Conservation (phyloP, 1,139 yeast genomes). For the Protomyces gravidus region DNA sequence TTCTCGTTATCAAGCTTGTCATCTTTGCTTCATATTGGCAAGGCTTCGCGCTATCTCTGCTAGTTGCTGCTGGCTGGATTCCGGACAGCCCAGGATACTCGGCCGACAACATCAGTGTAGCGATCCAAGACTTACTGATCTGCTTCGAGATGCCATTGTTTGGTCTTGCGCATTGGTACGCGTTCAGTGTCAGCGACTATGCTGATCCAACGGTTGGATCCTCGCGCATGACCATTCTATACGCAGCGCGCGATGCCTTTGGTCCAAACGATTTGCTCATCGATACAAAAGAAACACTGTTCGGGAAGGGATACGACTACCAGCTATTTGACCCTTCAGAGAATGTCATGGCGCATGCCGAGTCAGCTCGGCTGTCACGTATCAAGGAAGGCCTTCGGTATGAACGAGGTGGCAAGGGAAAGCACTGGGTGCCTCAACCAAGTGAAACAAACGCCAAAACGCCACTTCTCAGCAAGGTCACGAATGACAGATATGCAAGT, state of each 20-base stretch:
- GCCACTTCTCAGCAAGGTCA: slow-evolving; percentile 5
- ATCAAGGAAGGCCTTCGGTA: slow-evolving; percentile 81
- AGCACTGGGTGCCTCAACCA: slow-evolving; percentile 70
- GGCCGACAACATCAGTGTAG: slow-evolving; percentile 44
- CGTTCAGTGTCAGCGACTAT: slow-evolving; percentile 75
- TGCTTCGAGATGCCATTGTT: slow-evolving; percentile 82
- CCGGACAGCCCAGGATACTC: slow-evolving; percentile 40
- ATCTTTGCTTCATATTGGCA: slow-evolving; percentile 98
- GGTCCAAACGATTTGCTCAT: slow-evolving; percentile 69
- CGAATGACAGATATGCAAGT: neutral
- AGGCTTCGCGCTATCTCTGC: slow-evolving; percentile 63
- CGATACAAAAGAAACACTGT: slow-evolving; percentile 71
- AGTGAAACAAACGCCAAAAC: slow-evolving; percentile 2
- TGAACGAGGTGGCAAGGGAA: slow-evolving; percentile 68
- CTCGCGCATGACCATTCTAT: slow-evolving; percentile 68
- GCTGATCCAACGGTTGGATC: slow-evolving; percentile 98
- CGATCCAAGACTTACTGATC: slow-evolving; percentile 72
- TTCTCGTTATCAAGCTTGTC: slow-evolving; percentile 83
- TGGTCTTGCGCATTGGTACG: slow-evolving; percentile 80
- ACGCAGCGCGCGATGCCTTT: slow-evolving; percentile 57
- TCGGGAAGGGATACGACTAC: slow-evolving; percentile 75
- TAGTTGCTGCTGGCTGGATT: slow-evolving; percentile 56
- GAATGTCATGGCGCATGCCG: slow-evolving; percentile 40
- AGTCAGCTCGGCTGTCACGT: slow-evolving; percentile 64
- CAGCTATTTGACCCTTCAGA: slow-evolving; percentile 63